Conservation (phyloP, 768 basidiomycete species). For the Psilocybe sp. region DNA sequence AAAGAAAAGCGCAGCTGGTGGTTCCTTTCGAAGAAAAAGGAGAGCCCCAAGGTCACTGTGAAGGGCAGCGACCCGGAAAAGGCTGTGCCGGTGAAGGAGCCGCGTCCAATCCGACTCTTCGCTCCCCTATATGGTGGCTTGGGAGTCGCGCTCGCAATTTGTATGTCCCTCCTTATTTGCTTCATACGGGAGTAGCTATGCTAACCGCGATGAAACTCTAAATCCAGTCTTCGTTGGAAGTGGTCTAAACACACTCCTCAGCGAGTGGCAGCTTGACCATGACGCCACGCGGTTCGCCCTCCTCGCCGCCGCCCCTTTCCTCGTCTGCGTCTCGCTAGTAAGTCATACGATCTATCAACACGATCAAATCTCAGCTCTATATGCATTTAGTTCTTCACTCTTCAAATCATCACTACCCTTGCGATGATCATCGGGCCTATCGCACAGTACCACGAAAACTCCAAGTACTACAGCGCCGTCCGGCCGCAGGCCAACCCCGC, state of each 20-base stretch:
- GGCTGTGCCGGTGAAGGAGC: constrained; percentile 25
- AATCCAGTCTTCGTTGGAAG: constrained; percentile 63
- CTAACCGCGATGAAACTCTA: neutral
- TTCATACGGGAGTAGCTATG: neutral
- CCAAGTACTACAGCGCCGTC: constrained; percentile 75
- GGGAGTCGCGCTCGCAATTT: constrained; percentile 61
- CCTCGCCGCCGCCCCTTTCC: constrained; percentile 60
- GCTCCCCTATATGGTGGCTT: constrained; percentile 76
- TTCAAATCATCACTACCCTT: constrained; percentile 64
- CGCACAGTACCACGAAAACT: constrained; percentile 83
- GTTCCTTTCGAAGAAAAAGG: constrained; percentile 21
- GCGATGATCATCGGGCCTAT: constrained; percentile 77
- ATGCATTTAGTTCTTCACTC: constrained; percentile 60
- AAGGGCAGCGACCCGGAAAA: constrained; percentile 36
- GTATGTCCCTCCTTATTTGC: constrained; percentile 35
- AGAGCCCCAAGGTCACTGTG: constrained; percentile 55
- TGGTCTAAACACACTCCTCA: constrained; percentile 55
- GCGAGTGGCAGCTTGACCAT: constrained; percentile 69
- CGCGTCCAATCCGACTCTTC: constrained; percentile 56
- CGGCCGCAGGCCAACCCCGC: constrained; percentile 59
- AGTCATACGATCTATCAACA: constrained; percentile 17
- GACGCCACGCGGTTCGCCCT: constrained; percentile 63
- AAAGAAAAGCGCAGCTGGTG: constrained; percentile 36
- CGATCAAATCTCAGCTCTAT: constrained; percentile 1
- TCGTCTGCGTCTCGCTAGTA: constrained; percentile 76